A percentile compares a stretch with the other conserved stretches of the same genome.
These are phyloP conservation scores for Penicillium herquei DNA, from an alignment of 495 filamentous ascomycete genomes.

Conservation along the genomic window DNA sequence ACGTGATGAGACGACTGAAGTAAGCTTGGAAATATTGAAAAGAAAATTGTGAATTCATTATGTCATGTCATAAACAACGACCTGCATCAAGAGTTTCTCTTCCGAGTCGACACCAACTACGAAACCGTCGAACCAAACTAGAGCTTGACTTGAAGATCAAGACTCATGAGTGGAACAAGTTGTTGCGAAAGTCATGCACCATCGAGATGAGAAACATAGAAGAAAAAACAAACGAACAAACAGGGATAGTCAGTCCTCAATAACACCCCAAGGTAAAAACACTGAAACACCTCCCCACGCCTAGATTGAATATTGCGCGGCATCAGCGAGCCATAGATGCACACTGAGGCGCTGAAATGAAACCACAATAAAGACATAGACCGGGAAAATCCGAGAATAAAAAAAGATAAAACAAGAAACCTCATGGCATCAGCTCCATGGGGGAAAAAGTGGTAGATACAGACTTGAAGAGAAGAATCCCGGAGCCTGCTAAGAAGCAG, in stretches of 20 bases:
- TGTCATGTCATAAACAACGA: neutral
- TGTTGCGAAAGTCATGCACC: neutral
- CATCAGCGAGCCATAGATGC: conserved; percentile 13
- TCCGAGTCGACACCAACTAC: neutral
- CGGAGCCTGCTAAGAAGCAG: neutral
- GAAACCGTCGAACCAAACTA: neutral
- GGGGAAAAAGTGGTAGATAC: conserved; percentile 17
- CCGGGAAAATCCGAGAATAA: conserved; percentile 1
- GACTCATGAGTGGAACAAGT: neutral
- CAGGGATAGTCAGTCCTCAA: neutral
- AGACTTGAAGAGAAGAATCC: conserved; percentile 10
- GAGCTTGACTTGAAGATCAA: neutral
- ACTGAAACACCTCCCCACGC: conserved; percentile 5
- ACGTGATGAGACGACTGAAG: too few species aligned
- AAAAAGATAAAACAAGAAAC: conserved; percentile 6
- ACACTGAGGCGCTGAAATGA: conserved; percentile 12
- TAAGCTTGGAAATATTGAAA: neutral
- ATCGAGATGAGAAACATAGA: neutral
- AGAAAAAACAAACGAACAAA: neutral
- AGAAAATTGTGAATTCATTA: neutral
- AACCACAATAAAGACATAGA: conserved; percentile 1
- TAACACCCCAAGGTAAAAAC: neutral
- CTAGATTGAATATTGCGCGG: conserved; percentile 6
- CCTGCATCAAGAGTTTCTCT: neutral
- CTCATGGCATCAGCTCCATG: neutral